Evolutionary conservation across 2,329 filamentous ascomycete species (phyloP), one percentile per base, ranked within the genome.

Genomic region (Fusarium floridanum): DNA sequence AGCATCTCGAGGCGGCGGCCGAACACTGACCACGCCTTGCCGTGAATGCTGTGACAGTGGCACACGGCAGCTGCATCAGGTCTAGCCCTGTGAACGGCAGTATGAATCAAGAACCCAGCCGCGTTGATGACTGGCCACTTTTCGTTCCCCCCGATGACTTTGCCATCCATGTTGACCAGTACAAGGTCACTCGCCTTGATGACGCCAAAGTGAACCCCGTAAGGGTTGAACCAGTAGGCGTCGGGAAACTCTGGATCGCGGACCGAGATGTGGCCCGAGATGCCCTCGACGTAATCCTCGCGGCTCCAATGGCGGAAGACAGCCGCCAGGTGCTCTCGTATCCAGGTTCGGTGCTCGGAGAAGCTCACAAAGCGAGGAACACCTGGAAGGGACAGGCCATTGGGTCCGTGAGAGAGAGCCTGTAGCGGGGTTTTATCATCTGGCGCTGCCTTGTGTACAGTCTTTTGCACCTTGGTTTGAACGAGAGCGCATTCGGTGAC

Each of bases 1-100:
- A 91, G 81, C 88, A 91, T 91, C 61, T 91, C 89, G n/a, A 91
- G 79, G 22, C 24, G 20, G 16, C 48, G 20, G 11, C 48, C 48
- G 24, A 53, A 24, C 6, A 24, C 24, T 22, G 20, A 24, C 20
- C 61, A 69, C 16, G 67, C 48, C 14, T 45, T 56, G 29, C 67
- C 67, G 37, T 69, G 45, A 22, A 69, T 17, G 7, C 41, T 43
- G 32, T 66, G 67, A 17, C 62, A 69, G 24, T 69, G 66, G 6
- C 61, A 62, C 22, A 56, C 66, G 39, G 61, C 65, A 16, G 61
- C 61, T 4, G 61, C 43, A 10, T 69, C 66, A 16, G 67, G 67
- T 4, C 63, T 57, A 36, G 67, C 62, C 16, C n/a, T 57, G 32
- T 69, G 67, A n/a, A 69, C 50, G 10, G 62, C 56, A 29, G 61